Percentiles rank a stretch among this genome's conserved stretches.
These are phyloP conservation scores for Phylloboletellus chloephorus DNA, from an alignment of 1,284 basidiomycete genomes.

Conservation along the genomic window DNA sequence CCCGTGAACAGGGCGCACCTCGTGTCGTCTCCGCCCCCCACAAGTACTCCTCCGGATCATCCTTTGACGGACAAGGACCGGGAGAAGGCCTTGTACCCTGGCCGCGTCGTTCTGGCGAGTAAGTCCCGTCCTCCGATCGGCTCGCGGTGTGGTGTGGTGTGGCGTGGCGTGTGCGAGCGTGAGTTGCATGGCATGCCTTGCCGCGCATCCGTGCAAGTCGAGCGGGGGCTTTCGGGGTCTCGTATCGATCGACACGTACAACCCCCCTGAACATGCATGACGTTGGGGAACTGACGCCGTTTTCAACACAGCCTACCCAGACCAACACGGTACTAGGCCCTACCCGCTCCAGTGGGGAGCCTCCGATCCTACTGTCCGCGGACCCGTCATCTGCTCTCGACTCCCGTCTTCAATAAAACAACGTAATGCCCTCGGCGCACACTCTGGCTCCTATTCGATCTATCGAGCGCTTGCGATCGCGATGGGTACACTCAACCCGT, in stretches of 20 bases:
- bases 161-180: not conserved
- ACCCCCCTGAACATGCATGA: constrained; percentile 3
- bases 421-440: constrained; percentile 92
- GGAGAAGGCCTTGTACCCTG: constrained; percentile 70
- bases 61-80: constrained; percentile 54
- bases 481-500: constrained; percentile 81
- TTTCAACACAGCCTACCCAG: constrained; percentile 55
- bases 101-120: constrained; percentile 79
- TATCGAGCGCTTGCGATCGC: constrained; percentile 91
- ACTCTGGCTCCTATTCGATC: constrained; percentile 91
- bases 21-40: constrained; percentile 29
- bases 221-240: too few relatives aligned
- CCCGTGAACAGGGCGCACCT: constrained; percentile 24
- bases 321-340: constrained; percentile 71
- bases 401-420: constrained; percentile 81
- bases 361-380: constrained; percentile 57
- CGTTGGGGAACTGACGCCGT: constrained; percentile 11
- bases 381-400: constrained; percentile 87
- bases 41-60: constrained; percentile 19
- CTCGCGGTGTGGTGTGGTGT: not conserved
- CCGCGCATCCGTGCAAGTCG: not conserved
- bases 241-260: constrained; percentile 9
- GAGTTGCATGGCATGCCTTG: constrained; percentile 3
- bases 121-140: constrained; percentile 27
- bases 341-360: constrained; percentile 83